Conservation (phyloP, 805 yeast genomes). For the Saccharomycopsis synnaedendra region DNA sequence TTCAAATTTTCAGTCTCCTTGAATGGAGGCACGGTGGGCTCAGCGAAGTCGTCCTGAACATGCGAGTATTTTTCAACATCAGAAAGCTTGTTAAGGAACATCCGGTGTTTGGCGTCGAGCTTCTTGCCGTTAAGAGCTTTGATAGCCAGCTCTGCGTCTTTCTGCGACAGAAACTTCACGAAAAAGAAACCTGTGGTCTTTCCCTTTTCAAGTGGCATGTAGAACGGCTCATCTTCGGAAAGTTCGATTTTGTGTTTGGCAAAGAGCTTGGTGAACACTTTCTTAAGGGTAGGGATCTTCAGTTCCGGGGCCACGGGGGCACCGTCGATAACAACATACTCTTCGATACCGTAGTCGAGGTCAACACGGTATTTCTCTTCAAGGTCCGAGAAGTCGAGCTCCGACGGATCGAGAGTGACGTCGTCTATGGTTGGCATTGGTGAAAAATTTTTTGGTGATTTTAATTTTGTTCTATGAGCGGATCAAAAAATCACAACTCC, state of each 20-base stretch:
- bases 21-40: conserved; percentile 65
- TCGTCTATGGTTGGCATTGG: conserved; percentile 26
- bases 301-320: conserved; percentile 91
- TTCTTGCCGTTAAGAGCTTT: conserved; percentile 78
- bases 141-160: conserved; percentile 68
- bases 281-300: conserved; percentile 72
- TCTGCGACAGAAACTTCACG: conserved; percentile 62
- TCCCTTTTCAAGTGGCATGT: conserved; percentile 66
- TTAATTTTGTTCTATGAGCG: no score
- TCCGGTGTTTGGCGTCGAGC: conserved; percentile 85
- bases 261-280: conserved; percentile 76
- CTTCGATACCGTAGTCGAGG: conserved; percentile 53
- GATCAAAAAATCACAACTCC: no score
- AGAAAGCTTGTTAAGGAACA: conserved; percentile 68
- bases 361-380: conserved; percentile 64
- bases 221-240: conserved; percentile 41
- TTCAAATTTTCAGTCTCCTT: conserved; percentile 70
- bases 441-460: no score
- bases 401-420: conserved; percentile 40
- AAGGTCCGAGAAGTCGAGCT: conserved; percentile 73
- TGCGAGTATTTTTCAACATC: conserved; percentile 75
- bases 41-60: conserved; percentile 48
- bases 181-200: conserved; percentile 80
- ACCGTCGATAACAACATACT: conserved; percentile 82
- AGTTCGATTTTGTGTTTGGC: conserved; percentile 62